Base-by-base conservation (phyloP, 257 asterid species). In the Cynanchum wilfordii region DNA sequence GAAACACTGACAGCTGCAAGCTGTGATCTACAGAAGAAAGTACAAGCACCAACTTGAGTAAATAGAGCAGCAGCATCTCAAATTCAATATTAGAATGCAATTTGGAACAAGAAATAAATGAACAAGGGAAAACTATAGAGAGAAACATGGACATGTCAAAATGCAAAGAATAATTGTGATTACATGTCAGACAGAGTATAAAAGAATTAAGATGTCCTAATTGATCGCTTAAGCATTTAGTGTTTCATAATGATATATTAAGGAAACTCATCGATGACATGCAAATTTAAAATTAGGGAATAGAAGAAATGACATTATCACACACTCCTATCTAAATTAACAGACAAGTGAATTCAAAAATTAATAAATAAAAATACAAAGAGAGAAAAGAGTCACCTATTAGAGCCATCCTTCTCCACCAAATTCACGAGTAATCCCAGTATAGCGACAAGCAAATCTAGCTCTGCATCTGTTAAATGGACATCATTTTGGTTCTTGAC, bases 401-500 rank as follows among this genome's bases (percentile, higher is more conserved):
- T 90, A 69, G 72, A 60, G 42, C 86, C 82, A 70, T 88, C 95
- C 82, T 90, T 90, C 84, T 90, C 96, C 29, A 90, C 95, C 84
- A 90, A 82, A 84, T 90, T 90, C 80, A 90, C 96, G 73, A 90
- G 95, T 81, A 90, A 83, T n/a, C 96, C 96, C 80, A 90, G 71
- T 77, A 90, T 86, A 75, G 95, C 92, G 73, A 90, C 95, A 73
- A 90, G 96, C 81, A 88, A 84, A 79, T 90, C 92, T 65, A 90
- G 85, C 78, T 90, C 90, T 72, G 87, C 90, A 82, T 88, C 96
- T 68, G 85, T 78, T 67, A 88, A 85, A 74, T 62, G 79, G 29
- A 69, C 69, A 69, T 81, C 84, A 44, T 76, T 86, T 76, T 56
- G 78, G 47, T 59, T 77, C 77, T 73, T 76, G 62, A 73, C 77